Conservation (phyloP, 257 asterid species). For the Solanum chmielewskii region DNA sequence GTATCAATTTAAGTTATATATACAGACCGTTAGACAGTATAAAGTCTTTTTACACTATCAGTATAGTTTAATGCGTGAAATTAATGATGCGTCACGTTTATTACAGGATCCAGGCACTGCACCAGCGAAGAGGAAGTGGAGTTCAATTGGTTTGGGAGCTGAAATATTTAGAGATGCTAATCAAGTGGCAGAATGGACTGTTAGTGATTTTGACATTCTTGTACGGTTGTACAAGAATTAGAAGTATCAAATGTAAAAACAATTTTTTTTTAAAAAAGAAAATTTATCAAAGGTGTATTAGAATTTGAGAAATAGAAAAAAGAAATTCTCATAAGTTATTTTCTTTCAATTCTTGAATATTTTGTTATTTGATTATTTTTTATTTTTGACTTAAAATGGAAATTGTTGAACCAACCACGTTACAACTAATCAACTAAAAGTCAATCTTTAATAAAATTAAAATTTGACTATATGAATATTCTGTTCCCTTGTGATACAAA, state of each 20-base stretch:
- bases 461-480: not conserved
- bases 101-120: conserved; percentile 67
- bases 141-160: conserved; percentile 60
- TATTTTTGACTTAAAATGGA: not conserved
- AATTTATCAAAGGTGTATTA: not conserved
- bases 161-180: conserved; percentile 50
- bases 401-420: not conserved
- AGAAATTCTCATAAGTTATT: not conserved
- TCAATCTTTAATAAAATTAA: not conserved
- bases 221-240: conserved; percentile 2
- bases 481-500: not conserved
- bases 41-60: not conserved
- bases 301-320: not conserved
- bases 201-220: conserved; percentile 61
- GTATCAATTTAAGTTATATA: not conserved
- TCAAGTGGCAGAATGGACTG: conserved; percentile 88
- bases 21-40: not conserved
- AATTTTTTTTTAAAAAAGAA: not conserved
- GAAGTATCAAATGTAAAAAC: not conserved
- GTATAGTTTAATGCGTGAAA: not conserved
- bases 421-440: not conserved
- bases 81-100: not conserved
- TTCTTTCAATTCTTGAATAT: not conserved
- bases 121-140: conserved; percentile 59
- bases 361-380: not conserved